A percentile compares a stretch with the other conserved stretches of the same genome.
Evolutionary conservation across 2,329 filamentous ascomycete genomes (phyloP).

Genomic region (Colletotrichum sp.): DNA sequence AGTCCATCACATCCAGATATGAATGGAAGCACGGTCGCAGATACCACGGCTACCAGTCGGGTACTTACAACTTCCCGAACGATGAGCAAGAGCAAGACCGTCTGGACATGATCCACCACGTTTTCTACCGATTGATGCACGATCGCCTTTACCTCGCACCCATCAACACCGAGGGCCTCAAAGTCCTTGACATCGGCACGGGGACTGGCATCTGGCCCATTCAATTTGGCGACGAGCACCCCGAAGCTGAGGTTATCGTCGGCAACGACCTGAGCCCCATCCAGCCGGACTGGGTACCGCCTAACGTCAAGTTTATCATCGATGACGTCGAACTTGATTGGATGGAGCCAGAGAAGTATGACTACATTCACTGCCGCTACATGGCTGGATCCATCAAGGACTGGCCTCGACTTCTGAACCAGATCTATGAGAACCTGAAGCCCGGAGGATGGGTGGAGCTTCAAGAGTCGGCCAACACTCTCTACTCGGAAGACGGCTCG

Average conservation of each 20-base stretch:
- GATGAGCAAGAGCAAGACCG: slow-evolving; percentile 43
- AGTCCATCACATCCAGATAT: neutral
- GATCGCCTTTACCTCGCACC: slow-evolving; percentile 23
- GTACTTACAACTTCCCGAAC: slow-evolving; percentile 37
- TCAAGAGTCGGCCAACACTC: slow-evolving; percentile 1
- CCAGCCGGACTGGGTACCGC: slow-evolving; percentile 26
- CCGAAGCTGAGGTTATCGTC: slow-evolving; percentile 32
- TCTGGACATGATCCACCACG: slow-evolving; percentile 43
- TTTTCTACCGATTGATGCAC: slow-evolving; percentile 32
- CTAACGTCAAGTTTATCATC: slow-evolving; percentile 29
- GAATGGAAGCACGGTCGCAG: slow-evolving; percentile 13
- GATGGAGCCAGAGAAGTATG: slow-evolving; percentile 29
- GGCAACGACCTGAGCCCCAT: slow-evolving; percentile 36
- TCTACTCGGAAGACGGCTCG: neutral
- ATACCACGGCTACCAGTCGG: slow-evolving; percentile 15
- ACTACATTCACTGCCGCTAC: slow-evolving; percentile 40
- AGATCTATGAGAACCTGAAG: slow-evolving; percentile 1
- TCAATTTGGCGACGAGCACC: slow-evolving; percentile 36
- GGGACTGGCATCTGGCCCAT: slow-evolving; percentile 41
- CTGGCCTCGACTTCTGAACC: slow-evolving; percentile 27
- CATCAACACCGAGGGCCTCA: neutral
- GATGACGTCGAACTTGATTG: slow-evolving; percentile 29
- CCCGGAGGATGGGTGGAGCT: slow-evolving; percentile 13
- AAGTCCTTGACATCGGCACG: slow-evolving; percentile 28
- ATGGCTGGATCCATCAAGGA: slow-evolving; percentile 37